Conservation (phyloP, 2,329 filamentous ascomycete genomes). For the Beauveria sp. region DNA sequence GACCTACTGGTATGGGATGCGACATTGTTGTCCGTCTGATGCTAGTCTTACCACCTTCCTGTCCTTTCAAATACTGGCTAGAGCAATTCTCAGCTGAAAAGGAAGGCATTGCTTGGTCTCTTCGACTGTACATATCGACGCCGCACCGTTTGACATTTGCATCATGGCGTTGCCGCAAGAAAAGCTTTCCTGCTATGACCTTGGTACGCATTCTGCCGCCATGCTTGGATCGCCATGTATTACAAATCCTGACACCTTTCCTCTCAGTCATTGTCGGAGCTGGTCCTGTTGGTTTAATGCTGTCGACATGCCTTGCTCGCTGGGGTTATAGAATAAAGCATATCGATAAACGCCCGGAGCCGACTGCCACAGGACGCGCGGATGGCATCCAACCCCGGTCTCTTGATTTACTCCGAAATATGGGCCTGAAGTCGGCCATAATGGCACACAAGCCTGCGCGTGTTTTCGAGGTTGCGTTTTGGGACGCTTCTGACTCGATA, state of each 20-base stretch:
- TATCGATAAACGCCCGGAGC: constrained; percentile 82
- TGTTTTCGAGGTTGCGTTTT: constrained; percentile 72
- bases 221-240: not conserved
- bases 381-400: constrained; percentile 90
- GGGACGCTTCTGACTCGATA: constrained; percentile 53
- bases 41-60: not conserved
- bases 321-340: constrained; percentile 96
- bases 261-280: constrained; percentile 74
- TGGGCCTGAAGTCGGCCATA: constrained; percentile 80
- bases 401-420: constrained; percentile 77
- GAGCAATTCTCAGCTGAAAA: too few species aligned
- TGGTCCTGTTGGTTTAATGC: constrained; percentile 78
- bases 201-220: constrained; percentile 26
- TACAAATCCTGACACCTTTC: constrained; percentile 10
- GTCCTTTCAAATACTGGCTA: too few species aligned
- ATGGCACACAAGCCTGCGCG: constrained; percentile 84
- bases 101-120: not conserved
- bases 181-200: constrained; percentile 29
- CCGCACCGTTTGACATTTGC: too few species aligned
- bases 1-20: not conserved
- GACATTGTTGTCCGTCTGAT: not conserved
- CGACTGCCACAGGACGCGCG: constrained; percentile 76
- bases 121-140: not conserved
- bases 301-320: constrained; percentile 79
- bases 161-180: constrained; percentile 5